Evolutionary conservation across 345 rosid species (phyloP), one percentile per base, ranked within the genome.

Genomic region (Rhodamnia rubescens): DNA sequence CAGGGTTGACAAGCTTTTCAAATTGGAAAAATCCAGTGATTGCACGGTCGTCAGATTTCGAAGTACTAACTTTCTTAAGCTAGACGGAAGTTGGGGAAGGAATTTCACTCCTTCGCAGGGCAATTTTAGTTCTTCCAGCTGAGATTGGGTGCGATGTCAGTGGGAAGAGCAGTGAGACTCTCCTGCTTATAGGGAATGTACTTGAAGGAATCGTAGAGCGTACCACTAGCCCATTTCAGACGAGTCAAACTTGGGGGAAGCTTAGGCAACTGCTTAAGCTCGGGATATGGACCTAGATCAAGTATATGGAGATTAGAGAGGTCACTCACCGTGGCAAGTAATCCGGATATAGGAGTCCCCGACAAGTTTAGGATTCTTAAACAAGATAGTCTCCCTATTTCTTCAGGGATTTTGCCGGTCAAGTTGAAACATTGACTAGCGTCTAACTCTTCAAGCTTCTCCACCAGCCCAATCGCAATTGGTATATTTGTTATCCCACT

Each of bases 41-140:
- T 0, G 3, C 36, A 4, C 3, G 40, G 40, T 42, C 44, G 1
- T 4, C 9, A 59, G 1, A 59, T 27, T 8, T 2, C 1, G 0
- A 13, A 59, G 36, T n/a, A 5, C 9, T 59, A 59, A 59, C 18
- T 59, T 20, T 59, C 74, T 59, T 27, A 59, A 59, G 27, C 36
- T 59, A n/a, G 36, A 13, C 4, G 74, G 20, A 2, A 59, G 74
- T 8, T 7, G 4, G 4, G 56, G 74, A 20, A 27, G 36, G 36
- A 59, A 59, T 59, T 13, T 32, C 36, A n/a, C 0, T 5, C n/a
- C 2, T 2, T n/a, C n/a, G n/a, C n/a, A n/a, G 18, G 7, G 2
- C 69, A n/a, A 59, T n/a, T 2, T 5, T 59, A 59, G 36, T 11
- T 16, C 12, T 59, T 59, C 4, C 13, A 59, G 3, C 36, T n/a